Conservation (phyloP, 2,329 filamentous ascomycete genomes). For the Monosporascus sp. region DNA sequence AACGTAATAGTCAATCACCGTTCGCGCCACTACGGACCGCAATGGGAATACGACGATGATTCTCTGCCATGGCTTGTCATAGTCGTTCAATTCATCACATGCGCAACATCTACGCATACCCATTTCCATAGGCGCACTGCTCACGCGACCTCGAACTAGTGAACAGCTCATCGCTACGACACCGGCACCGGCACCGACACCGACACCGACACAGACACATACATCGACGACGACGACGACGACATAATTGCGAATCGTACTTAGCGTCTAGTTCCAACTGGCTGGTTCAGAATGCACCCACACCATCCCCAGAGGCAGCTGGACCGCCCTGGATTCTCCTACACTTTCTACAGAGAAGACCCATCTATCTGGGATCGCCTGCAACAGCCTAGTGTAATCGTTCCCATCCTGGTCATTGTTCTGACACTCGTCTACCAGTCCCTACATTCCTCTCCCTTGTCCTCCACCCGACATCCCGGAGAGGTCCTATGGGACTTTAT, state of each 20-base stretch:
- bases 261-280: neutral
- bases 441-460: slow-evolving; percentile 21
- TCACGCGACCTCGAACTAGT: neutral
- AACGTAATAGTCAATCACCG: too few relatives aligned
- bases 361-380: slow-evolving; percentile 26
- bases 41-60: neutral
- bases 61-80: neutral
- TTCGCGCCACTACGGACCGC: too few relatives aligned
- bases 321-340: slow-evolving; percentile 20
- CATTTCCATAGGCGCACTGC: neutral
- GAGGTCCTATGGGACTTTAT: slow-evolving; percentile 56
- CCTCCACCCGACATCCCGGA: slow-evolving; percentile 29
- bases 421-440: slow-evolving; percentile 31
- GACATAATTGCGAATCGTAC: neutral
- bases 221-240: neutral
- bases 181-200: neutral
- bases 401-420: slow-evolving; percentile 29
- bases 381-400: slow-evolving; percentile 28
- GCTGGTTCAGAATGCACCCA: slow-evolving; percentile 31
- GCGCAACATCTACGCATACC: neutral
- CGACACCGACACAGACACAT: neutral
- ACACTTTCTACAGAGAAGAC: slow-evolving; percentile 14
- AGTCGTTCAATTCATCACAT: neutral
- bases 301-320: slow-evolving; percentile 24
- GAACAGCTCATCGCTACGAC: neutral